Evolutionary conservation across 2,329 filamentous ascomycete species (phyloP).

Genomic region (Arthrobotrys pseudoclavata): DNA sequence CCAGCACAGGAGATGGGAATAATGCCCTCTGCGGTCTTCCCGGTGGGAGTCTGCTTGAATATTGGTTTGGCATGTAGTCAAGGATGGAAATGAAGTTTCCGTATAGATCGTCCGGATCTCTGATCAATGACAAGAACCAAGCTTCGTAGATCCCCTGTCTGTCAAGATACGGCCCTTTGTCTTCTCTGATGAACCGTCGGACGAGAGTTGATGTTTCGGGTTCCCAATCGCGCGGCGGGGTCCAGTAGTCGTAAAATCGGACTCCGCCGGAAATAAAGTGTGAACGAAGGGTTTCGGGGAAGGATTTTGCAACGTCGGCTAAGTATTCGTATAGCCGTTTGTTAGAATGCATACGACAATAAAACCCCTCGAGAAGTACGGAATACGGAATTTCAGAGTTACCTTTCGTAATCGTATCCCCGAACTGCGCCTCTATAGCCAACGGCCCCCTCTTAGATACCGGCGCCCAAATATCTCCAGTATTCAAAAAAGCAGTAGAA

Average conservation of each 20-base stretch:
- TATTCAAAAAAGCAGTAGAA: conserved; percentile 7
- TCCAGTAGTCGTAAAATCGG: conserved; percentile 17
- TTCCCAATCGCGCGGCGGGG: conserved; percentile 5
- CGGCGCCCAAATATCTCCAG: conserved; percentile 11
- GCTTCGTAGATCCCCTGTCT: conserved; percentile 11
- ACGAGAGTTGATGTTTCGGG: conserved; percentile 8
- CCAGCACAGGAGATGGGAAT: conserved; percentile 2
- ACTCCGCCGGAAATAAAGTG: conserved; percentile 18
- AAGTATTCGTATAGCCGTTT: background rate
- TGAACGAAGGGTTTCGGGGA: conserved; percentile 15
- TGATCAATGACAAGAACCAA: conserved; percentile 8
- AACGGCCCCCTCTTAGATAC: conserved; percentile 10
- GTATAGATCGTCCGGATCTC: conserved; percentile 17
- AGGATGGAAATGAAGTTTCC: conserved; percentile 13
- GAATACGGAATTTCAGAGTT: background rate
- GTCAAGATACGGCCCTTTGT: conserved; percentile 9
- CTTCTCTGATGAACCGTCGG: conserved; percentile 10
- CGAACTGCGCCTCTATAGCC: conserved; percentile 23
- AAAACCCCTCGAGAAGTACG: background rate
- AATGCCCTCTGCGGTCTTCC: conserved; percentile 17
- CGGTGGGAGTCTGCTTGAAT: conserved; percentile 7
- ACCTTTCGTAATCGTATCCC: conserved; percentile 18
- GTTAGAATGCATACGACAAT: background rate
- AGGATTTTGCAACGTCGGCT: conserved; percentile 10
- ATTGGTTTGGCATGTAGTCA: conserved; percentile 10